Base-by-base conservation (phyloP, 179 eudicot genomes). In the Amaranthus tricolor region DNA sequence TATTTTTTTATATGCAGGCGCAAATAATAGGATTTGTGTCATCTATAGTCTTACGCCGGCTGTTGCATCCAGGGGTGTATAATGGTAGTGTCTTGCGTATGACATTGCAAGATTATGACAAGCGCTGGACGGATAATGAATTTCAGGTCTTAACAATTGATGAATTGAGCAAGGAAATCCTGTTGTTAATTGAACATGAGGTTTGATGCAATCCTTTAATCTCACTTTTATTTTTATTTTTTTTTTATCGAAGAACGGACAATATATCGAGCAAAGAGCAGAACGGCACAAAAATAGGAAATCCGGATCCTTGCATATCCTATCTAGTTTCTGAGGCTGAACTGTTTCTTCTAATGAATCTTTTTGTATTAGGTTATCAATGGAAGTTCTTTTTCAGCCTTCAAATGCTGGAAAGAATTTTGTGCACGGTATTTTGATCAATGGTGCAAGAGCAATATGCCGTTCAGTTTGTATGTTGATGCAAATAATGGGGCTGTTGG, bases 11-110 rank as follows among this genome's bases (percentile, higher is more conserved):
- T 76, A 63, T 87, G 88, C 98, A 95, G 99, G 97, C 86, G 55
- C 88, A 91, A 74, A 82, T 87, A 64, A 74, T 81, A 62, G 88
- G 90, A 65, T 83, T 91, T 79, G 79, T 96, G 60, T 91, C 99
- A 71, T 86, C 97, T 68, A 90, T 96, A 63, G 86, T 96, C 83
- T 82, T 89, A 77, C 92, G 86, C 79, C 85, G 88, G 83, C 86
- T 96, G 69, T 87, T 96, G 77, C 86, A 81, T 82, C 96, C 98
- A 55, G 98, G 95, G 62, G 91, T 93, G 78, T 81, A 84, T 82
- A 88, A 87, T 71, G 80, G 77, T 78, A 63, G 80, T 77, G 91
- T 79, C 77, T 75, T 96, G 76, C 93, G 90, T 68, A 84, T 76
- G 55, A 88, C 93, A 50, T 84, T 96, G 69, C 88, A 80, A 79